A percentile compares a stretch with the other conserved stretches of the same genome.
These are phyloP conservation scores for Ilex paraguariensis DNA, from an alignment of 305 asterid species.

Conservation along the genomic window DNA sequence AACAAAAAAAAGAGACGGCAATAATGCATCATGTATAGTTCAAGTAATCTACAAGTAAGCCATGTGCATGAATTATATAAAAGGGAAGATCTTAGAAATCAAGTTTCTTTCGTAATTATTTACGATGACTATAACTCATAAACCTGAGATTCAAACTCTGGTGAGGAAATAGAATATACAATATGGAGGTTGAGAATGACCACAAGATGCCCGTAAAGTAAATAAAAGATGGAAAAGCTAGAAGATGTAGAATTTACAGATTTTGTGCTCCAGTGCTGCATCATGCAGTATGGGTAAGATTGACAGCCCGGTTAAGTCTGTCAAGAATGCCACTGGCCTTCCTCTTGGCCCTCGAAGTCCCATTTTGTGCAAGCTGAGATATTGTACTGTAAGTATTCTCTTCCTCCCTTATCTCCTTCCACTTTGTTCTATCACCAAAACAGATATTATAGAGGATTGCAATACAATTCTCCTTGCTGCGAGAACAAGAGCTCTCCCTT, in stretches of 20 bases:
- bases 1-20: too few relatives aligned
- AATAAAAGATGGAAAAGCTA: not conserved
- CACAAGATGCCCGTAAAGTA: slow-evolving; percentile 14
- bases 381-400: slow-evolving; percentile 30
- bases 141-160: slow-evolving; percentile 9
- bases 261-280: slow-evolving; percentile 7
- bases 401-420: slow-evolving; percentile 41
- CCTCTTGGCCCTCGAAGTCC: slow-evolving; percentile 49
- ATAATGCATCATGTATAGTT: not conserved
- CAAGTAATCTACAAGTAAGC: not conserved
- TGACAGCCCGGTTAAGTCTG: slow-evolving; percentile 29
- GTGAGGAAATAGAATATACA: slow-evolving; percentile 27
- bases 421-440: slow-evolving; percentile 32
- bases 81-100: not conserved
- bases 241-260: slow-evolving; percentile 36
- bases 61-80: slow-evolving; percentile 12
- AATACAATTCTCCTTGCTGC: slow-evolving; percentile 42
- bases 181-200: slow-evolving; percentile 11
- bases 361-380: slow-evolving; percentile 32
- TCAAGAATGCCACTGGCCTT: slow-evolving; percentile 49
- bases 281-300: slow-evolving; percentile 43
- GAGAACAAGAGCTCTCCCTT: slow-evolving; percentile 31
- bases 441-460: slow-evolving; percentile 40
- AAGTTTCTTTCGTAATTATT: not conserved
- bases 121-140: slow-evolving; percentile 2